Conservation (phyloP, 1,284 basidiomycete species). For the Rhodotorula mucilaginosa region DNA sequence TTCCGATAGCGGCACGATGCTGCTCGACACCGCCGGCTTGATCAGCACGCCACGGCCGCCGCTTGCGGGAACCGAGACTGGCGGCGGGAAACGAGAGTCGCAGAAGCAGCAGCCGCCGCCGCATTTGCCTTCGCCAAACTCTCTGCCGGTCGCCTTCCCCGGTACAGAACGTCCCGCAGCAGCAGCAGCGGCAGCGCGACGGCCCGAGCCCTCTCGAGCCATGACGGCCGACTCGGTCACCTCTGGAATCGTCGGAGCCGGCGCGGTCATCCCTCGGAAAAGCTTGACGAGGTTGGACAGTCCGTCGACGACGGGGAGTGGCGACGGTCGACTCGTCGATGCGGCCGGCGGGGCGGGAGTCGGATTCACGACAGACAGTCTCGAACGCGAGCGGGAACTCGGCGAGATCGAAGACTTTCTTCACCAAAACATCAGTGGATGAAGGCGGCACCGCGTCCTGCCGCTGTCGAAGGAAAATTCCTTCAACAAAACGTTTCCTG, state of each 20-base stretch:
- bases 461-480: not conserved
- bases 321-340: not conserved
- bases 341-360: not conserved
- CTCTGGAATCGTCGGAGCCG: not conserved
- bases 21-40: too few species aligned
- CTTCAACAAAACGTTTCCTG: too few species aligned
- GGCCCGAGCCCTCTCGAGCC: not conserved
- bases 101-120: not conserved
- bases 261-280: not conserved
- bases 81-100: too few species aligned
- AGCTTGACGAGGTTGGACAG: not conserved
- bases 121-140: not conserved
- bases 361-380: not conserved
- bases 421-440: not conserved
- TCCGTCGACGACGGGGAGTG: not conserved
- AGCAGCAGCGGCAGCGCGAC: not conserved
- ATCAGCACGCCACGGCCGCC: not conserved
- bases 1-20: too few species aligned
- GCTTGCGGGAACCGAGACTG: too few species aligned
- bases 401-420: not conserved
- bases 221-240: not conserved
- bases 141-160: not conserved
- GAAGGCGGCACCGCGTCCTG: not conserved
- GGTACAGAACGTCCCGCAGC: not conserved
- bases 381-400: not conserved